Conservation (phyloP, 2,329 filamentous ascomycete genomes). For the Alternaria solani region DNA sequence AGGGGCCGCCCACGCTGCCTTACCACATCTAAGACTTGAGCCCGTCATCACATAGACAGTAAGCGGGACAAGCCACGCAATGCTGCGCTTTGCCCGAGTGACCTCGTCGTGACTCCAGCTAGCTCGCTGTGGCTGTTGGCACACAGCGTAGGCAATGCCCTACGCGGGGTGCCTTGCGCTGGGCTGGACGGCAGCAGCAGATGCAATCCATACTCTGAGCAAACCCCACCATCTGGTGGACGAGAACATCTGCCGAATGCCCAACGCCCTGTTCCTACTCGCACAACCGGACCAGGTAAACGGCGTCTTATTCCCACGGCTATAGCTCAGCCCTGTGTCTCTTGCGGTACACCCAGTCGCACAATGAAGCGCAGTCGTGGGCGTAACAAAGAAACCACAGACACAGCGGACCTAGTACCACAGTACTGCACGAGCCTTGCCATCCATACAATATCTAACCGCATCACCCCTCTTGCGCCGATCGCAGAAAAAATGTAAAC, state of each 20-base stretch:
- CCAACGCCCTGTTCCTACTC: conserved; percentile 12
- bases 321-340: conserved; percentile 17
- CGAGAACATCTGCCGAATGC: conserved; percentile 9
- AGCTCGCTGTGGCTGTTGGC: conserved; percentile 11
- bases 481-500: conserved; percentile 16
- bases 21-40: conserved; percentile 15
- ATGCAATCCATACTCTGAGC: conserved; percentile 10
- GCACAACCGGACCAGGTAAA: conserved; percentile 23
- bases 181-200: background rate
- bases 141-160: background rate
- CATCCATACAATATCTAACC: conserved; percentile 1
- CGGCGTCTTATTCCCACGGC: conserved; percentile 22
- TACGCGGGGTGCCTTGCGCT: conserved; percentile 5
- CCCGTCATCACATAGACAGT: conserved; percentile 26
- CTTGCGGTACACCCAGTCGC: conserved; percentile 11
- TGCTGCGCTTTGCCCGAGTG: conserved; percentile 23
- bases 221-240: conserved; percentile 23
- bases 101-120: conserved; percentile 22
- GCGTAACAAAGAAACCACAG: conserved; percentile 3
- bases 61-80: conserved; percentile 14
- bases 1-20: conserved; percentile 13
- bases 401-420: conserved; percentile 13
- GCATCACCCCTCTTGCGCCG: background rate
- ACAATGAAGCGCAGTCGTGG: conserved; percentile 14
- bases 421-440: background rate